Evolutionary conservation across 306 rosid genomes (phyloP).

Genomic region (Abrus pulchellus): DNA sequence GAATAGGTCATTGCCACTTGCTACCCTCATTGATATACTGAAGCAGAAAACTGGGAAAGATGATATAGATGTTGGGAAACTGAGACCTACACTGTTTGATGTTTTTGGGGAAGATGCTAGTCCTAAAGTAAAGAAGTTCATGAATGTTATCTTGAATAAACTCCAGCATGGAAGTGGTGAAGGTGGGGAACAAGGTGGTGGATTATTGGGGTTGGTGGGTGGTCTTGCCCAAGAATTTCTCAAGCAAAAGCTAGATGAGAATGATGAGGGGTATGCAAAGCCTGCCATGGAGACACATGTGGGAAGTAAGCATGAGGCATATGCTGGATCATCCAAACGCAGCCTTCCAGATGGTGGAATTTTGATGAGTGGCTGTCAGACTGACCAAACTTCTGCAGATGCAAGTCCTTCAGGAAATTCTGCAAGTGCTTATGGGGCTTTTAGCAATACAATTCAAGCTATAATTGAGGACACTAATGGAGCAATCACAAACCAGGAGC

Average conservation of each 20-base stretch:
- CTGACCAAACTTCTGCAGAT: slow-evolving; percentile 89
- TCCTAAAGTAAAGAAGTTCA: slow-evolving; percentile 98
- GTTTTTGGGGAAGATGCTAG: slow-evolving; percentile 94
- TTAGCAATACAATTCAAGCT: slow-evolving; percentile 85
- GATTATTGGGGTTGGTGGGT: slow-evolving; percentile 83
- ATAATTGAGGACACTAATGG: slow-evolving; percentile 72
- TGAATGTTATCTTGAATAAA: slow-evolving; percentile 74
- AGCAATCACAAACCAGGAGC: slow-evolving; percentile 68
- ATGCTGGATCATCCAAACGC: slow-evolving; percentile 74
- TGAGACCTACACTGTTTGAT: slow-evolving; percentile 91
- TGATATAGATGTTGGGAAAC: slow-evolving; percentile 87
- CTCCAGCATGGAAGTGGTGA: slow-evolving; percentile 59
- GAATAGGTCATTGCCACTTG: slow-evolving; percentile 74
- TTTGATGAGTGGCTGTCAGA: slow-evolving; percentile 89
- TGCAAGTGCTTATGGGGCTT: slow-evolving; percentile 77
- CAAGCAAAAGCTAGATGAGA: slow-evolving; percentile 73
- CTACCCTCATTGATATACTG: slow-evolving; percentile 86
- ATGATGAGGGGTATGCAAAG: slow-evolving; percentile 76
- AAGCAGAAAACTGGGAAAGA: slow-evolving; percentile 93
- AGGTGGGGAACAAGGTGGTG: slow-evolving; percentile 52
- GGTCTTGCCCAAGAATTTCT: slow-evolving; percentile 89
- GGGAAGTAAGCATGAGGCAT: slow-evolving; percentile 74
- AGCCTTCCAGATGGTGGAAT: slow-evolving; percentile 73
- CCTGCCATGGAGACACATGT: slow-evolving; percentile 78
- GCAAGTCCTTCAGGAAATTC: slow-evolving; percentile 81